Percentiles rank a stretch among this genome's conserved stretches.
phyloP scores from a whole-genome alignment of 2,329 filamentous ascomycete genomes.

The Chalaropsis thielavioides region DNA sequence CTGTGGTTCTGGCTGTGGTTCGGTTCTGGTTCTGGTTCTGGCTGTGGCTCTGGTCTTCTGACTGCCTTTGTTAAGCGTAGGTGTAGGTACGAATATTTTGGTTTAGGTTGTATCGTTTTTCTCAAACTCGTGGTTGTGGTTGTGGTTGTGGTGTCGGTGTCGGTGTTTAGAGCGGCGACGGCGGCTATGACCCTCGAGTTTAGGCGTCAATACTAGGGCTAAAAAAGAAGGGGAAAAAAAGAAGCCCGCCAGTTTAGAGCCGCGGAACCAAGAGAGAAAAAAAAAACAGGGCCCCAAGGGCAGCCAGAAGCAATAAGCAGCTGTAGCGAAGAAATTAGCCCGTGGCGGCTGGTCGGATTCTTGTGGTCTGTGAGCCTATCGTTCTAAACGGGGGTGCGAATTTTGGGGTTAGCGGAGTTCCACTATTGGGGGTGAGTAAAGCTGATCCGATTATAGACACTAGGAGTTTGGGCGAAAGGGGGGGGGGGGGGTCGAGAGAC shows the following conservation, averaged over 20 bases:
- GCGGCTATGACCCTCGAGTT: background rate
- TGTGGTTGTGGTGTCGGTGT: no score
- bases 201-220: background rate
- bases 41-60: no score
- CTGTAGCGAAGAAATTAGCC: background rate
- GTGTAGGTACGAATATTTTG: no score
- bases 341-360: background rate
- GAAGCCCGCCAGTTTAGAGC: background rate
- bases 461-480: no score
- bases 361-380: background rate
- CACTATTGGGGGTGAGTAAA: no score
- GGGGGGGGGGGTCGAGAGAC: no score
- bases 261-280: background rate
- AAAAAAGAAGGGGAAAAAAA: background rate
- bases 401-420: no score
- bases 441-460: no score
- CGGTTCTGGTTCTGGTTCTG: no score
- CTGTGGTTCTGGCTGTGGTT: no score
- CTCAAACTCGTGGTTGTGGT: no score
- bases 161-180: background rate
- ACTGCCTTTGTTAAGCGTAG: no score
- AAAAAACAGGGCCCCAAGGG: background rate
- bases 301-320: background rate
- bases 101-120: background rate
- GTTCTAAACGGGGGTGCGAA: background rate